A percentile compares a stretch with the other conserved stretches of the same genome.
Evolutionary conservation across 2,329 filamentous ascomycete species (phyloP).

Genomic region (Colletotrichum sp.): DNA sequence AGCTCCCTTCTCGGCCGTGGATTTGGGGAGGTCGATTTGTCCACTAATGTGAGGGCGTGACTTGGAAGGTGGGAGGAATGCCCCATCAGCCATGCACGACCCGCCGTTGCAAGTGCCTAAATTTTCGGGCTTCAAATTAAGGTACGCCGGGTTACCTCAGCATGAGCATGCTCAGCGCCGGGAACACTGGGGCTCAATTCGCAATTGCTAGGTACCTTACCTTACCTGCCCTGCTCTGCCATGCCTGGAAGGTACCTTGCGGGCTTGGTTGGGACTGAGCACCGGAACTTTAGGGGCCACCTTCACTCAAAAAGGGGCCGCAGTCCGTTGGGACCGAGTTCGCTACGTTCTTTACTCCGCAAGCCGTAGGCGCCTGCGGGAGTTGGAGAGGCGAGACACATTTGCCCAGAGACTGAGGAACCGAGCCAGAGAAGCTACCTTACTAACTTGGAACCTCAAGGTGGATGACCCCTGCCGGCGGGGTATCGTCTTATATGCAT

Average conservation of each 20-base stretch:
- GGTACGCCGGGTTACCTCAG: constrained; percentile 14
- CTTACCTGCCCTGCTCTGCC: neutral
- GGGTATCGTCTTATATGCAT: constrained; percentile 13
- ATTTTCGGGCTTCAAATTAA: constrained; percentile 16
- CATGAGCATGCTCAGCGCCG: constrained; percentile 3
- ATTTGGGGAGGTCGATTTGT: constrained; percentile 15
- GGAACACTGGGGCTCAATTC: neutral
- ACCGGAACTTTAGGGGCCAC: neutral
- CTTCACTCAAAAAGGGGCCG: neutral
- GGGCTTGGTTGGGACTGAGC: neutral
- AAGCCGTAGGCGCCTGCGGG: neutral
- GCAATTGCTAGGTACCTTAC: neutral
- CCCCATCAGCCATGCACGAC: constrained; percentile 12
- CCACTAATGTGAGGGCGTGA: constrained; percentile 21
- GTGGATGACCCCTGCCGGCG: constrained; percentile 1
- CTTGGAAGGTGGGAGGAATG: constrained; percentile 21
- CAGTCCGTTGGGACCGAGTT: neutral
- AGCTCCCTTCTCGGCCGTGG: constrained; percentile 12
- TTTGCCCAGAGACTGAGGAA: neutral
- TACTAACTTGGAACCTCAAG: neutral
- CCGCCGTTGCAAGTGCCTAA: constrained; percentile 18
- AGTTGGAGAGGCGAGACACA: neutral
- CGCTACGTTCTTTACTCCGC: neutral
- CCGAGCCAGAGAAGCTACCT: neutral
- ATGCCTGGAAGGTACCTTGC: neutral